A percentile compares a stretch with the other conserved stretches of the same genome.
Conservation (phyloP, 2,329 filamentous ascomycete genomes). For the Thelonectria blattea region DNA sequence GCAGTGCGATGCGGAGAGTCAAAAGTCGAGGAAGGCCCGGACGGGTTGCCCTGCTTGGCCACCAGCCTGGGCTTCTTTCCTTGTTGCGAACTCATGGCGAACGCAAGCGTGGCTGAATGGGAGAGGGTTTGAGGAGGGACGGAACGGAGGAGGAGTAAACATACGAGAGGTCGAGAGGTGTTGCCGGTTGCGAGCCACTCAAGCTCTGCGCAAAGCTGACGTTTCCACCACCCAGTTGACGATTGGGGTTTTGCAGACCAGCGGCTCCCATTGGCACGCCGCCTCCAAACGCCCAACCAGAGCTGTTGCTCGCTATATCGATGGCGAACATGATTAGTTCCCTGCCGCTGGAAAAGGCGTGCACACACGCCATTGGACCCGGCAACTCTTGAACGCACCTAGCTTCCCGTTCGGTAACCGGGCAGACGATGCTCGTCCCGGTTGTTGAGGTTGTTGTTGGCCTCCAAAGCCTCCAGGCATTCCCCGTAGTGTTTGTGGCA, state of each 20-base stretch:
- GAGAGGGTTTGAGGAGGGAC: background rate
- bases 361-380: background rate
- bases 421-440: conserved; percentile 59
- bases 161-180: conserved; percentile 69
- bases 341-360: conserved; percentile 12
- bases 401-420: conserved; percentile 71
- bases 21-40: background rate
- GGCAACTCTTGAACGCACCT: conserved; percentile 48
- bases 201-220: conserved; percentile 72
- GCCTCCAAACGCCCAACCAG: conserved; percentile 68
- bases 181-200: conserved; percentile 66
- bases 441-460: conserved; percentile 63
- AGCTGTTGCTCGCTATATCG: conserved; percentile 54
- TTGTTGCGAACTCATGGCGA: conserved; percentile 14
- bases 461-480: conserved; percentile 65
- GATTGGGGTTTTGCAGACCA: conserved; percentile 58
- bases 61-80: conserved; percentile 22
- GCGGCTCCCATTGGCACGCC: conserved; percentile 65
- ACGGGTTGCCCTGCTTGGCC: conserved; percentile 20
- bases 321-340: conserved; percentile 32
- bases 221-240: conserved; percentile 63
- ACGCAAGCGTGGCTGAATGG: background rate
- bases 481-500: conserved; percentile 67
- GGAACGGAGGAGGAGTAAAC: conserved; percentile 43
- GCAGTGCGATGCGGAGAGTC: conserved; percentile 21